phyloP scores from a whole-genome alignment of 179 eudicot genomes.

The Silene coronaria region DNA sequence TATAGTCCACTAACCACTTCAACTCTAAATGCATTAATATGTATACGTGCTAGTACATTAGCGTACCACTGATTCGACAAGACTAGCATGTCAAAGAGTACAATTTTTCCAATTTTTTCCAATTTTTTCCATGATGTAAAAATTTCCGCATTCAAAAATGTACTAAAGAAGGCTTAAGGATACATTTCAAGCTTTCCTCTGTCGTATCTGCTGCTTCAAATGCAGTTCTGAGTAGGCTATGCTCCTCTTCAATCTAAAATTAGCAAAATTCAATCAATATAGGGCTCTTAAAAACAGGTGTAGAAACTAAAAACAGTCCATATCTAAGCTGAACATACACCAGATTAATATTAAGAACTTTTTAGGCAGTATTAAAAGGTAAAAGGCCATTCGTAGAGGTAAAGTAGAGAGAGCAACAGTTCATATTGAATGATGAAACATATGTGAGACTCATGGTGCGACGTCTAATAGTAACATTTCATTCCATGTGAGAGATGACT shows the following conservation, averaged over 20 bases:
- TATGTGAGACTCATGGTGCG: background rate
- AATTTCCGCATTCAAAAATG: background rate
- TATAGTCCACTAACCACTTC: slow-evolving; percentile 63
- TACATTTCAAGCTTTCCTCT: slow-evolving; percentile 56
- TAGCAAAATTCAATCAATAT: background rate
- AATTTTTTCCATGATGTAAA: background rate
- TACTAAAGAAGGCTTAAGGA: slow-evolving; percentile 33
- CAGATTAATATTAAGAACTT: background rate
- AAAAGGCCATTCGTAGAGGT: background rate
- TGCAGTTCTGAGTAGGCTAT: slow-evolving; percentile 50
- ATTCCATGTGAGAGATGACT: background rate
- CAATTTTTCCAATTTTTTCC: slow-evolving; percentile 12
- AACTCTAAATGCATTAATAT: slow-evolving; percentile 90
- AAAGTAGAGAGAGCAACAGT: background rate
- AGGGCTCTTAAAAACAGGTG: background rate
- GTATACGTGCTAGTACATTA: slow-evolving; percentile 69
- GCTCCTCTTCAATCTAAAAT: slow-evolving; percentile 67
- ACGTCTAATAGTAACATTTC: background rate
- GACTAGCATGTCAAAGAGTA: slow-evolving; percentile 57
- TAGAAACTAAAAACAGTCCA: background rate
- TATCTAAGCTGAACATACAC: background rate
- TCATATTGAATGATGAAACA: no score
- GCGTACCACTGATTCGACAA: slow-evolving; percentile 77
- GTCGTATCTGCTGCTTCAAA: slow-evolving; percentile 39
- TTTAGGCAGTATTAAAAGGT: background rate